Evolutionary conservation across 1,139 yeast species (phyloP).

Genomic region (Blastobotrys ciferrii): DNA sequence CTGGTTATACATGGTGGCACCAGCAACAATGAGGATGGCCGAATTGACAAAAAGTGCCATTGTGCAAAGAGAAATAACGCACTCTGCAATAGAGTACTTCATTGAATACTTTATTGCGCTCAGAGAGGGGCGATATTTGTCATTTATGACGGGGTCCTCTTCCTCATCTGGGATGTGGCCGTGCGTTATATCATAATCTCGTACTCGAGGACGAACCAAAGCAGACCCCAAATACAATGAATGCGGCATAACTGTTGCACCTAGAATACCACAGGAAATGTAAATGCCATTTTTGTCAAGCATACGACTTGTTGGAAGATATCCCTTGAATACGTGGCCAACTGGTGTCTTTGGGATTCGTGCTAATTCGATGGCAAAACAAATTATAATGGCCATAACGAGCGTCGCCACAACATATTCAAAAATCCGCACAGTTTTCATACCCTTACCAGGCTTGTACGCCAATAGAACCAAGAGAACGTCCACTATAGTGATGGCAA

Average conservation of each 20-base stretch:
- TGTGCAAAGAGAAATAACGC: constrained; percentile 63
- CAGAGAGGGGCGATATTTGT: constrained; percentile 60
- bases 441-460: constrained; percentile 66
- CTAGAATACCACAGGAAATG: constrained; percentile 72
- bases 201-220: constrained; percentile 66
- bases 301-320: constrained; percentile 62
- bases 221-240: constrained; percentile 74
- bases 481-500: constrained; percentile 66
- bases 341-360: constrained; percentile 49
- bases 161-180: constrained; percentile 28
- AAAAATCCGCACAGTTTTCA: constrained; percentile 60
- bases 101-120: constrained; percentile 64
- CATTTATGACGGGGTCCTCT: constrained; percentile 36
- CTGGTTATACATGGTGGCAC: constrained; percentile 61
- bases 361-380: constrained; percentile 68
- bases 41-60: constrained; percentile 78
- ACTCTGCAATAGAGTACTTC: constrained; percentile 64
- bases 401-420: constrained; percentile 65
- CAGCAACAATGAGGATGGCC: constrained; percentile 74
- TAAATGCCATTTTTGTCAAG: constrained; percentile 64
- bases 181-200: constrained; percentile 51
- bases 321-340: constrained; percentile 63
- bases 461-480: constrained; percentile 73
- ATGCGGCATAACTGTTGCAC: constrained; percentile 86
- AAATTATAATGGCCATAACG: constrained; percentile 67